Evolutionary conservation across 352 stramenopile genomes (phyloP), one percentile per base, ranked within the genome.

Genomic region (Pythium volutum): DNA sequence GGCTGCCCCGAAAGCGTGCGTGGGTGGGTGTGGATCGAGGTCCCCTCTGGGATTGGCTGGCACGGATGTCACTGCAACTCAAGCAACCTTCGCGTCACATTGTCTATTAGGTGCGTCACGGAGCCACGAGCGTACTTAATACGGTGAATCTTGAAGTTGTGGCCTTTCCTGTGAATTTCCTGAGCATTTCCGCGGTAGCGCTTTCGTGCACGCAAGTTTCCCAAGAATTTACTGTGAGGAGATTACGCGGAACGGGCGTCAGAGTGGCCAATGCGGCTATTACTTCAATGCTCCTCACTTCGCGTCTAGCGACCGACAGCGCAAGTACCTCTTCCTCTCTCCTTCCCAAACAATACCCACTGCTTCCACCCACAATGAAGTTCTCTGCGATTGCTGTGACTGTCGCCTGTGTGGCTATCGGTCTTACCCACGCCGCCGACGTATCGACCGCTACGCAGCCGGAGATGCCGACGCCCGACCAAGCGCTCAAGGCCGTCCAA

Each of bases 31-130:
- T 11, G 16, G 34, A 7, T 23, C 3, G 51, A 20, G 20, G 33
- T 59, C 34, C 31, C 39, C 29, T 38, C n/a, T 29, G 14, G 15
- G 47, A 51, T 55, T 57, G 53, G 53, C 38, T 50, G 53, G 53
- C 42, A 51, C 53, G 23, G 39, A 47, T 25, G 23, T 27, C 27
- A 41, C 36, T 43, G 18, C 54, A 2, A 38, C 55, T 64, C 46
- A 20, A 33, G 46, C n/a, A 22, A 64, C 56, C 56, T 64, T 64
- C 56, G 56, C 7, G 34, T 10, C 46, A 62, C 55, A 26, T 52
- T n/a, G 2, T 42, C 22, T 31, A 3, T 9, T 53, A 48, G 20
- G 42, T 48, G 4, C 42, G 42, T n/a, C n/a, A n/a, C n/a, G n/a
- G n/a, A n/a, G n/a, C n/a, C n/a, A n/a, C n/a, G n/a, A n/a, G 6